These are phyloP conservation scores for Citrus reticulata DNA, from an alignment of 345 rosid species.

Conservation along the genomic window DNA sequence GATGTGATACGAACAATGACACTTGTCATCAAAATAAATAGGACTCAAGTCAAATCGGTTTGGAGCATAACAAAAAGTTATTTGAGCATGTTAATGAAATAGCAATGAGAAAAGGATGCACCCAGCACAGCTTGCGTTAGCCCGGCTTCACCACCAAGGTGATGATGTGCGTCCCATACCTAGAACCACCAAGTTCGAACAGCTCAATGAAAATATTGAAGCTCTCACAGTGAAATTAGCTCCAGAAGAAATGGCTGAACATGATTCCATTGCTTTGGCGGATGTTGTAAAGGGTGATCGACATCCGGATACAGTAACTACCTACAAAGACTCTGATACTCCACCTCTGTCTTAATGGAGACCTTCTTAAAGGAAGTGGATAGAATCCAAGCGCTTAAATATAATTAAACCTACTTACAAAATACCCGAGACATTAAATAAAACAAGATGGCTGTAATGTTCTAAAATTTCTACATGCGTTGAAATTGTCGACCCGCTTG, in stretches of 20 bases:
- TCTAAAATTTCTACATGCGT: too few species aligned
- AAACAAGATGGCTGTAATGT: background rate
- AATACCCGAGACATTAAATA: too few species aligned
- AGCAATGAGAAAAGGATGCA: slow-evolving; percentile 48
- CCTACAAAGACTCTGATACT: slow-evolving; percentile 39
- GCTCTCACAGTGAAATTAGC: slow-evolving; percentile 17
- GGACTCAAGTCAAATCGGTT: background rate
- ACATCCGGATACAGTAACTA: background rate
- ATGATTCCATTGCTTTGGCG: slow-evolving; percentile 21
- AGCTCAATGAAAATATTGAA: slow-evolving; percentile 27
- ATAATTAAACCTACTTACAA: too few species aligned
- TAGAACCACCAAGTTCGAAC: slow-evolving; percentile 53
- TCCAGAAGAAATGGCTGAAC: slow-evolving; percentile 22
- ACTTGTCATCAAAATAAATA: too few species aligned
- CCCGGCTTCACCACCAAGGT: slow-evolving; percentile 72
- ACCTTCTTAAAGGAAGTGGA: background rate
- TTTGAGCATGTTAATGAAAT: slow-evolving; percentile 45
- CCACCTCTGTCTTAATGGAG: slow-evolving; percentile 62
- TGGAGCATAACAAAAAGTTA: slow-evolving; percentile 40
- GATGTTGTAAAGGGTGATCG: slow-evolving; percentile 24
- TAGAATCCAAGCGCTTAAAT: background rate
- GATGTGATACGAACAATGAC: too few species aligned
- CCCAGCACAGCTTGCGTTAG: slow-evolving; percentile 57
- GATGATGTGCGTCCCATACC: slow-evolving; percentile 65
- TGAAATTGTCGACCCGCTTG: background rate